Evolutionary conservation across 225 moss, liverwort and hornwort species (phyloP).

Genomic region (Polytrichum commune): DNA sequence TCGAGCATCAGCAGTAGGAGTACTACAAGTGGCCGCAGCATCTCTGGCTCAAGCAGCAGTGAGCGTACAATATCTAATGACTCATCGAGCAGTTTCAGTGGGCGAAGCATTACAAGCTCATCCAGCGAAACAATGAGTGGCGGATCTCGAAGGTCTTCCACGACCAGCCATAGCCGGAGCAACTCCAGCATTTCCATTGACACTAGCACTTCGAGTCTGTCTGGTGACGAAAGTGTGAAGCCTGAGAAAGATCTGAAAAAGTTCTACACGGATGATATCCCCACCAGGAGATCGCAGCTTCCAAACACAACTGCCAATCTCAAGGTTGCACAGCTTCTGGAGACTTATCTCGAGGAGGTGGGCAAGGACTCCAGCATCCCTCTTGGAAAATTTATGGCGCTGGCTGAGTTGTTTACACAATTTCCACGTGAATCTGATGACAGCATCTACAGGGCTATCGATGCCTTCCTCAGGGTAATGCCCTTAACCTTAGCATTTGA

Average conservation of each 20-base stretch:
- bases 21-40: background rate
- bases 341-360: conserved; percentile 64
- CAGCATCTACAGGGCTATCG: conserved; percentile 69
- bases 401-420: conserved; percentile 59
- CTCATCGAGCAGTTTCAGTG: background rate
- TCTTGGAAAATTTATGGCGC: conserved; percentile 56
- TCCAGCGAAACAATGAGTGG: conserved; percentile 10
- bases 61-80: background rate
- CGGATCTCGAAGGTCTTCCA: conserved; percentile 12
- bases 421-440: conserved; percentile 71
- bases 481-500: background rate
- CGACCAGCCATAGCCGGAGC: conserved; percentile 15
- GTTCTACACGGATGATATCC: conserved; percentile 17
- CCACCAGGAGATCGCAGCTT: conserved; percentile 18
- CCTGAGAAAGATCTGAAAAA: conserved; percentile 14
- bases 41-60: conserved; percentile 6
- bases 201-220: conserved; percentile 8
- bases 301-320: conserved; percentile 27
- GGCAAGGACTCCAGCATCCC: conserved; percentile 66
- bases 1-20: conserved; percentile 10
- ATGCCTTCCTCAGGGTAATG: conserved; percentile 63
- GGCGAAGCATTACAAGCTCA: conserved; percentile 7
- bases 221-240: conserved; percentile 26
- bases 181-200: conserved; percentile 1
- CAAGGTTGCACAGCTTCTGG: conserved; percentile 67